Evolutionary conservation across 441 rosid species (phyloP), one percentile per base, ranked within the genome.

Genomic region (Hypseocharis bilobata): DNA sequence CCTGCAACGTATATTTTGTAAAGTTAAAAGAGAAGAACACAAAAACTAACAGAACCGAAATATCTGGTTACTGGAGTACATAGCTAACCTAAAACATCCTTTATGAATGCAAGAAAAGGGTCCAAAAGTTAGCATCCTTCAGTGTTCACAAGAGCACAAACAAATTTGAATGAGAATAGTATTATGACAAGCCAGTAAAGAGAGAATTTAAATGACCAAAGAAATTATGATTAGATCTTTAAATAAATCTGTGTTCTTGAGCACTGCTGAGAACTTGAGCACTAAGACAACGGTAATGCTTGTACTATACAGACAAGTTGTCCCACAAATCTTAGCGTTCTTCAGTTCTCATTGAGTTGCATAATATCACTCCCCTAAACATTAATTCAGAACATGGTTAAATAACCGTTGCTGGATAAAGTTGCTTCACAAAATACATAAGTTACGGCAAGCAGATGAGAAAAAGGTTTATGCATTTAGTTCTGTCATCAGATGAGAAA

Each of bases 1-100:
- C 97, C 97, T 91, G 86, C 63, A 80, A 27, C 60, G 65, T 69
- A 63, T 64, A 72, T 71, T 65, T 60, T 13, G 13, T 11, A 23
- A 51, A 36, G 58, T 4, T 14, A n/a, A 32, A 45, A 60, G 20
- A 16, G 16, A 36, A 44, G 65, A 66, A 62, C 51, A 34, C 19
- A 1, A 32, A 32, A 32, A 32, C 4, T 13, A 16, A 17, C 17
- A 11, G 52, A 45, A 14, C 22, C 52, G 4, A 16, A 16, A 14
- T 45, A 45, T 45, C 22, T 17, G 22, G 11, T 45, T 17, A 45
- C 52, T 56, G n/a, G 34, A 52, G 28, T 4, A 69, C 7, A 32
- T 36, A 14, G 23, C 26, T 32, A 26, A 10, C 34, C 0, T 14
- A 0, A 66, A 52, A 34, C 17, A 56, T 44, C 19, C 20, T 65